These are phyloP conservation scores for Coprinopsis cinerea DNA, from an alignment of 768 basidiomycete species.

Conservation along the genomic window DNA sequence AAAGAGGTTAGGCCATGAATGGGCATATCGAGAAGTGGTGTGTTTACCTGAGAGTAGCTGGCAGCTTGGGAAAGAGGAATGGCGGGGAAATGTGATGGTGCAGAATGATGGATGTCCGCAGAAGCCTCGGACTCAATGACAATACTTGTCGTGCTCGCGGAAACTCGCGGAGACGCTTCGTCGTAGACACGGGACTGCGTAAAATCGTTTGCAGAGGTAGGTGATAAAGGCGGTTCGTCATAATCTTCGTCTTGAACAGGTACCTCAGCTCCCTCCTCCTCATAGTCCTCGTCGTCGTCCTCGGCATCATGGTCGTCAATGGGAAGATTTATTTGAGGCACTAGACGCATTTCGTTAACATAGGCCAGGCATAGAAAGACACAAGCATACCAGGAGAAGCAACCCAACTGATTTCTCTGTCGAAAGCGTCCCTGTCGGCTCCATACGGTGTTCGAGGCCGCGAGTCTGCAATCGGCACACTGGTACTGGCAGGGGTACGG, in stretches of 20 bases:
- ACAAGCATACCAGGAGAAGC: conserved; percentile 68
- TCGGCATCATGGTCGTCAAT: conserved; percentile 54
- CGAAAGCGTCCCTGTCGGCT: conserved; percentile 32
- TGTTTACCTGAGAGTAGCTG: conserved; percentile 10
- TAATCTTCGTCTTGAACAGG: conserved; percentile 36
- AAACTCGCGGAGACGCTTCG: conserved; percentile 49
- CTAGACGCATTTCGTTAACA: too few relatives aligned
- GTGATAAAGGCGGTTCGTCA: conserved; percentile 48
- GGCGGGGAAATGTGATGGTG: conserved; percentile 39
- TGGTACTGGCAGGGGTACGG: conserved; percentile 36
- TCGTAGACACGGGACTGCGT: conserved; percentile 40
- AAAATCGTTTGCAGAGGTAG: conserved; percentile 43
- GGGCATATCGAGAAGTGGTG: neutral
- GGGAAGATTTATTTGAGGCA: conserved; percentile 60
- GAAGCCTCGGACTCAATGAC: conserved; percentile 60
- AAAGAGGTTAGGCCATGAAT: conserved; percentile 10
- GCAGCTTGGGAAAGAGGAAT: conserved; percentile 12
- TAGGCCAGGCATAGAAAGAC: too few relatives aligned
- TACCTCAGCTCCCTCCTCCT: conserved; percentile 28
- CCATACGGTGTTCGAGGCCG: conserved; percentile 34
- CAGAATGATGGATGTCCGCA: conserved; percentile 39
- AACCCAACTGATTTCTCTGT: conserved; percentile 71
- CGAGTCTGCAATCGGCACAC: conserved; percentile 1
- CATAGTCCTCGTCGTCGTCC: conserved; percentile 46
- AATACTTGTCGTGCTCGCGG: conserved; percentile 55